A percentile compares a stretch with the other conserved stretches of the same genome.
These are phyloP conservation scores for Acer saccharum DNA, from an alignment of 345 rosid genomes.

Conservation along the genomic window DNA sequence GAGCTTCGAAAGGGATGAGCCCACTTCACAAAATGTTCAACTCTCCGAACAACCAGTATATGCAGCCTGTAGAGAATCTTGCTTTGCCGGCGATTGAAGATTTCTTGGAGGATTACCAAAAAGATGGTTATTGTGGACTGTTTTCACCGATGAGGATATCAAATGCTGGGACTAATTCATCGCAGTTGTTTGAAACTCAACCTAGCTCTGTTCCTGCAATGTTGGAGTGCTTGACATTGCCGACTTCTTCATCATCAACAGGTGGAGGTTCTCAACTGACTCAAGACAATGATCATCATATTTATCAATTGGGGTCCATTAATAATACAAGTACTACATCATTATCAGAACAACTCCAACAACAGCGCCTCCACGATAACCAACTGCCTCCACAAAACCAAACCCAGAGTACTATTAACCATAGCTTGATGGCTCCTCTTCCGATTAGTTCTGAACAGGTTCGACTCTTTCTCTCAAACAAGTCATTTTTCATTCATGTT, in stretches of 20 bases:
- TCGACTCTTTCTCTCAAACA: neutral
- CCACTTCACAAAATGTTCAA: slow-evolving; percentile 49
- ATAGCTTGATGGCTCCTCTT: slow-evolving; percentile 42
- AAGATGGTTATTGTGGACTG: slow-evolving; percentile 31
- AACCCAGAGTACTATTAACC: slow-evolving; percentile 31
- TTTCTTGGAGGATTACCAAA: slow-evolving; percentile 52
- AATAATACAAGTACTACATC: slow-evolving; percentile 21
- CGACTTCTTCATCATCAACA: slow-evolving; percentile 22
- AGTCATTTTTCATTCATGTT: neutral
- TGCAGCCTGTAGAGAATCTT: slow-evolving; percentile 48
- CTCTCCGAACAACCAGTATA: slow-evolving; percentile 47
- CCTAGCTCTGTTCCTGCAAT: slow-evolving; percentile 18
- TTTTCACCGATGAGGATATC: slow-evolving; percentile 30
- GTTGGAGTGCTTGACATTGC: slow-evolving; percentile 39
- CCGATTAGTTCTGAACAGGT: slow-evolving; percentile 57
- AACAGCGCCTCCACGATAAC: slow-evolving; percentile 37
- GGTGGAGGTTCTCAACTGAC: slow-evolving; percentile 30
- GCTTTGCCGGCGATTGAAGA: slow-evolving; percentile 53
- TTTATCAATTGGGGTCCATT: slow-evolving; percentile 28
- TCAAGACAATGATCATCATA: slow-evolving; percentile 29
- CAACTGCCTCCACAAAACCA: slow-evolving; percentile 25
- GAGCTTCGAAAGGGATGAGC: slow-evolving; percentile 39
- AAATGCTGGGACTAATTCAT: slow-evolving; percentile 15
- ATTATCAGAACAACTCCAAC: slow-evolving; percentile 48
- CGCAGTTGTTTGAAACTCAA: slow-evolving; percentile 31